These are phyloP conservation scores for Yarrowia alimentaria DNA, from an alignment of 805 yeast species.

Conservation along the genomic window DNA sequence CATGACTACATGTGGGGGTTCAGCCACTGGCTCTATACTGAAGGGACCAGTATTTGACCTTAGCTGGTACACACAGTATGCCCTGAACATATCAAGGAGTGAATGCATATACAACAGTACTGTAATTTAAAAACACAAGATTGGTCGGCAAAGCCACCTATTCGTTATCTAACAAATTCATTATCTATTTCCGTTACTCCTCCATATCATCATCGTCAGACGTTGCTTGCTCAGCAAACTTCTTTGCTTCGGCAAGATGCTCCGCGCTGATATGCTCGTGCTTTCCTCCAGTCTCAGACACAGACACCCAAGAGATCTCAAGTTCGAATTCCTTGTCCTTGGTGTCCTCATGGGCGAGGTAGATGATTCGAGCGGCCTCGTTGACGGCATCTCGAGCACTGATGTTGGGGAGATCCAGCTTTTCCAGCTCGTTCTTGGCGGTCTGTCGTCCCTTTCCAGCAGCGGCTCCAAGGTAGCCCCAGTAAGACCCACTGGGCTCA, in stretches of 20 bases:
- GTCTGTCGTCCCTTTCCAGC: slow-evolving; percentile 97
- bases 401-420: slow-evolving; percentile 68
- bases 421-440: slow-evolving; percentile 96
- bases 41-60: no score
- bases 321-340: slow-evolving; percentile 96
- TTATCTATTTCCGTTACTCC: slow-evolving; percentile 43
- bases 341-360: slow-evolving; percentile 94
- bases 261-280: slow-evolving; percentile 81
- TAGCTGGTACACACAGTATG: no score
- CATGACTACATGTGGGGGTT: no score
- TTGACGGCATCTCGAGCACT: slow-evolving; percentile 80
- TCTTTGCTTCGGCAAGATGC: slow-evolving; percentile 76
- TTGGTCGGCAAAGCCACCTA: not conserved
- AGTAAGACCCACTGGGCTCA: slow-evolving; percentile 94
- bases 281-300: slow-evolving; percentile 69
- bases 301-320: slow-evolving; percentile 86
- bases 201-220: slow-evolving; percentile 71
- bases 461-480: slow-evolving; percentile 98
- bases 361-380: slow-evolving; percentile 90
- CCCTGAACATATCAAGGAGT: no score
- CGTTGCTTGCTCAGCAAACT: slow-evolving; percentile 77
- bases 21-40: no score
- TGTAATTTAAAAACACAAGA: no score
- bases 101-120: no score
- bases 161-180: not conserved